Base-by-base conservation (phyloP, 1,139 yeast species). In the Yamadazyma triangularis region DNA sequence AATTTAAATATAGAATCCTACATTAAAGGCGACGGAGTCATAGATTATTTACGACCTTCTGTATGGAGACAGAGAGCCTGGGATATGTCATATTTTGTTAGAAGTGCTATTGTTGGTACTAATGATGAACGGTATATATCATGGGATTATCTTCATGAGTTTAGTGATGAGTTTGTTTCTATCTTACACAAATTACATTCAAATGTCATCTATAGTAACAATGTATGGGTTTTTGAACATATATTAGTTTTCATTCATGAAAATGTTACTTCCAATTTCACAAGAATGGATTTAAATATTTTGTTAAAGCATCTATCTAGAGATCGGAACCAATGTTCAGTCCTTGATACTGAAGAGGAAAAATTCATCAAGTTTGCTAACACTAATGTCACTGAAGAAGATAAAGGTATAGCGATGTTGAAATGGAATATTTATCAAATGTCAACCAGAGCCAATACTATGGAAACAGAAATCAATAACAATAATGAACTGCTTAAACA, bases 321-420 rank as follows among this genome's bases (percentile, higher is more conserved):
- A 33, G 64, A 60, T 32, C 22, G 33, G 15, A 34, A 25, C 1
- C 34, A 38, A 13, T 49, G 58, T 29, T 30, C 24, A 8, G 32
- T 42, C 3, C 36, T 34, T 25, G 31, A 31, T 10, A 31, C 34
- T 4, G 45, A 46, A 8, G 47, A 38, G 3, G 39, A 27, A 3
- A 37, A 34, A 1, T 50, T 56, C 22, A 45, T 61, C 10, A 60
- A 60, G 38, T 50, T 61, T 29, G 47, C 31, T 12, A 27, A 28
- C 1, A 13, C 28, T 3, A 33, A 28, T 2, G 40, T 64, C 2
- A 40, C 53, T 2, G 55, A 51, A 2, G 58, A 57, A 22, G 73
- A 67, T 29, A 47, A 57, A 6, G 51, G 52, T 4, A 50, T 65
- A 3, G 49, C 42, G 47, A 21, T 47, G 48, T 13, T 38, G 54